phyloP scores from a whole-genome alignment of 257 asterid genomes.

The Rauvolfia tetraphylla region DNA sequence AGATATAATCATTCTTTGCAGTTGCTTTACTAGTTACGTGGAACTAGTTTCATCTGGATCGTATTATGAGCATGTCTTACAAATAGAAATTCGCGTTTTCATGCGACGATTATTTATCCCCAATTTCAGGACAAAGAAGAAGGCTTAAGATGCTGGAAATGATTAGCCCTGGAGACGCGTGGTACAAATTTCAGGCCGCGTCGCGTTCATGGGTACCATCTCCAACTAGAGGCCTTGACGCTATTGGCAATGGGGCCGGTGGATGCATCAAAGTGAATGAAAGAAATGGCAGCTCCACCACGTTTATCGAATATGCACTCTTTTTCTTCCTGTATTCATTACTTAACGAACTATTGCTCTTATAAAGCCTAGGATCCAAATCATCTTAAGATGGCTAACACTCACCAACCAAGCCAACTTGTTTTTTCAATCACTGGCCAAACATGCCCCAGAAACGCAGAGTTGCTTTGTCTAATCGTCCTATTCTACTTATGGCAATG shows the following conservation, averaged over 20 bases:
- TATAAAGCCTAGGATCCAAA: constrained; percentile 17
- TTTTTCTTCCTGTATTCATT: constrained; percentile 1
- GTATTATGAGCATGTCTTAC: too few relatives aligned
- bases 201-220: neutral
- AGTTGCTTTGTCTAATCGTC: neutral
- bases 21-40: too few relatives aligned
- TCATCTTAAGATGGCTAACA: constrained; percentile 12
- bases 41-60: too few relatives aligned
- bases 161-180: neutral
- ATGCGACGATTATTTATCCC: too few relatives aligned
- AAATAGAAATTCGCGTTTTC: too few relatives aligned
- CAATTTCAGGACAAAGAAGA: too few relatives aligned
- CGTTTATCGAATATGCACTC: neutral
- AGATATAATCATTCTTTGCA: too few relatives aligned
- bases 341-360: constrained; percentile 1
- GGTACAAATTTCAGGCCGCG: neutral
- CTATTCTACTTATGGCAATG: constrained; percentile 17
- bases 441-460: neutral
- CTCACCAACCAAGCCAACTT: constrained; percentile 31
- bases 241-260: neutral
- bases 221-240: neutral
- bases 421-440: constrained; percentile 14
- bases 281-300: constrained; percentile 13
- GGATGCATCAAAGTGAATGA: constrained; percentile 5
- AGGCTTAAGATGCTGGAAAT: neutral